Percentiles rank a stretch among this genome's conserved stretches.
Evolutionary conservation across 352 stramenopile genomes (phyloP).

Genomic region (Pythium guiyangense): DNA sequence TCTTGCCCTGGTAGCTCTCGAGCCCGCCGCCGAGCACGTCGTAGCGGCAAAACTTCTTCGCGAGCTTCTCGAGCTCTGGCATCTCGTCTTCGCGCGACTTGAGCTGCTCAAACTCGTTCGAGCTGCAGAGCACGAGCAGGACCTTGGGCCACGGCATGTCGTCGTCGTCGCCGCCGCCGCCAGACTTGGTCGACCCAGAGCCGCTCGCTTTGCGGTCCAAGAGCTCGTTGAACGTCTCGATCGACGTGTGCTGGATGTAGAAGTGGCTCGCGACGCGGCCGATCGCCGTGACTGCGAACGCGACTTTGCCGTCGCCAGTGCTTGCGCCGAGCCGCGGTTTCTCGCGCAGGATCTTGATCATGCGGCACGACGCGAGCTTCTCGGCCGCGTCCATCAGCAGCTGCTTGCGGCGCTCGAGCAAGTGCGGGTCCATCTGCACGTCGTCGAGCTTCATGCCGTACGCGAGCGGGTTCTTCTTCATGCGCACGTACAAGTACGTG

Average conservation of each 20-base stretch:
- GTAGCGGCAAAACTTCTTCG: conserved; percentile 84
- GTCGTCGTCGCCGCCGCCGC: conserved; percentile 25
- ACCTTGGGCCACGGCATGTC: conserved; percentile 67
- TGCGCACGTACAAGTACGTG: conserved; percentile 99
- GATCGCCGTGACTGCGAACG: conserved; percentile 94
- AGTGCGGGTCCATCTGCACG: conserved; percentile 85
- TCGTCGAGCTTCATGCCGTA: conserved; percentile 97
- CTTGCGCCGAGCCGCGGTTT: conserved; percentile 31
- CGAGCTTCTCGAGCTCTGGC: conserved; percentile 91
- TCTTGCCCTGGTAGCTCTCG: conserved; percentile 93
- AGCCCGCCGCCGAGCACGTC: conserved; percentile 89
- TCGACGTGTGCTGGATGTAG: conserved; percentile 98
- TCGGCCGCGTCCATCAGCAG: conserved; percentile 72
- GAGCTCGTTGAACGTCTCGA: conserved; percentile 97
- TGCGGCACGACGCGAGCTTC: conserved; percentile 69
- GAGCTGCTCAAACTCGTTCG: conserved; percentile 95
- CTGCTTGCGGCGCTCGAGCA: conserved; percentile 64
- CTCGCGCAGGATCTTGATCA: conserved; percentile 80
- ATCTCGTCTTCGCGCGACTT: conserved; percentile 95
- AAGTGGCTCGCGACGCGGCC: conserved; percentile 98
- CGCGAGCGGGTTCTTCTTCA: conserved; percentile 96
- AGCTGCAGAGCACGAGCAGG: conserved; percentile 68
- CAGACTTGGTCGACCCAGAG: conserved; percentile 19
- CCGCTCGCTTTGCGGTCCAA: conserved; percentile 70
- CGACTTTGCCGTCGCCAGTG: conserved; percentile 40